Conservation (phyloP, 768 basidiomycete genomes). For the Leccinum rimulosum region DNA sequence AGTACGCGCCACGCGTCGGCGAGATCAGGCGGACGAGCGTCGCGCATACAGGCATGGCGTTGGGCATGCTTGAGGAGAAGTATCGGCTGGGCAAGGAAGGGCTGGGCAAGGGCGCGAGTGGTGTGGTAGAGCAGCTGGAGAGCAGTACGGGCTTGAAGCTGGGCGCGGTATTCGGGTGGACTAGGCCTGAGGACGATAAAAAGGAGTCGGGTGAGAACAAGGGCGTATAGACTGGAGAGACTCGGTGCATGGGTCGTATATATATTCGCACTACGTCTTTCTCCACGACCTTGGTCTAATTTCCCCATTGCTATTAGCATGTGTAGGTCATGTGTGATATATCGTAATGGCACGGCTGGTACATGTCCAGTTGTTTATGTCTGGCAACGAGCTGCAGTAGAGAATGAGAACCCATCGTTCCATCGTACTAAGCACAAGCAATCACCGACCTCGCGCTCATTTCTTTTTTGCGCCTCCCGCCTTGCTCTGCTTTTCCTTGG, state of each 20-base stretch:
- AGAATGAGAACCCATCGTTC: conserved; percentile 1
- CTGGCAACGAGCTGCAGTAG: not conserved
- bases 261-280: conserved; percentile 2
- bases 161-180: conserved; percentile 53
- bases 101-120: conserved; percentile 43
- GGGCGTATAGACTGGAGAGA: conserved; percentile 9
- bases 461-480: conserved; percentile 17
- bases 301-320: not conserved
- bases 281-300: not conserved
- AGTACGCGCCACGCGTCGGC: conserved; percentile 65
- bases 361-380: not conserved
- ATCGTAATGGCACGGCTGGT: not conserved
- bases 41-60: conserved; percentile 57
- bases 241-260: not conserved
- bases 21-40: conserved; percentile 64
- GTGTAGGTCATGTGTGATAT: not conserved
- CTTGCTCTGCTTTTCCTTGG: conserved; percentile 22
- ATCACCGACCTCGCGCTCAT: conserved; percentile 12
- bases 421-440: not conserved
- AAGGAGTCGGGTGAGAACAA: conserved; percentile 17
- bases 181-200: conserved; percentile 15
- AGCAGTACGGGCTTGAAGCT: conserved; percentile 72
- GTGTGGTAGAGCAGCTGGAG: conserved; percentile 56
- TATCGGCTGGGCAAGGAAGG: conserved; percentile 45
- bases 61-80: conserved; percentile 54